Percentiles rank a stretch among this genome's conserved stretches.
These are phyloP conservation scores for Benincasa hispida DNA, from an alignment of 306 rosid species.

Conservation along the genomic window DNA sequence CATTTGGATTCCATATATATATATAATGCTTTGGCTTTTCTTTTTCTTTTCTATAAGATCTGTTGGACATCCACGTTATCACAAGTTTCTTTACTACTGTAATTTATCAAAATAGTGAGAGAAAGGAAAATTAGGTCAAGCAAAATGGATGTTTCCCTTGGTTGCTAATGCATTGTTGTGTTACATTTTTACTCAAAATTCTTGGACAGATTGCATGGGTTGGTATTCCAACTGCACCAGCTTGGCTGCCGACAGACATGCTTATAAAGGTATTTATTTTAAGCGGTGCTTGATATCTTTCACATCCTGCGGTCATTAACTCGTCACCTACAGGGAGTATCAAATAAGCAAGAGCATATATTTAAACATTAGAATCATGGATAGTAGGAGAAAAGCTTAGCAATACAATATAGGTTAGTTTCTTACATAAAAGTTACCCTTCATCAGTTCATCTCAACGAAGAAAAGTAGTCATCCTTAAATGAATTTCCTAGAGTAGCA, in stretches of 20 bases:
- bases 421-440: background rate
- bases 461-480: background rate
- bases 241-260: conserved; percentile 96
- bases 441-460: background rate
- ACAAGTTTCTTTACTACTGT: background rate
- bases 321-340: background rate
- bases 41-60: background rate
- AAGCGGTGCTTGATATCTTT: background rate
- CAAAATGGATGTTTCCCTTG: background rate
- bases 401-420: background rate
- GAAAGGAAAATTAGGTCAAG: background rate
- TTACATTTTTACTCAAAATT: background rate
- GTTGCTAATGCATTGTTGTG: background rate
- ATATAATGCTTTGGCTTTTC: background rate
- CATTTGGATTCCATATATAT: background rate
- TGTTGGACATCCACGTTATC: background rate
- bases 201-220: conserved; percentile 72
- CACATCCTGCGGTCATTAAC: background rate
- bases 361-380: background rate
- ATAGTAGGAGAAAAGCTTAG: background rate
- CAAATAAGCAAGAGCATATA: background rate
- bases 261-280: conserved; percentile 63
- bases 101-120: background rate
- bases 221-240: conserved; percentile 93
- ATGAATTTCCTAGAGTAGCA: background rate